phyloP scores from a whole-genome alignment of 495 filamentous ascomycete genomes.

The Coniosporium apollinis region DNA sequence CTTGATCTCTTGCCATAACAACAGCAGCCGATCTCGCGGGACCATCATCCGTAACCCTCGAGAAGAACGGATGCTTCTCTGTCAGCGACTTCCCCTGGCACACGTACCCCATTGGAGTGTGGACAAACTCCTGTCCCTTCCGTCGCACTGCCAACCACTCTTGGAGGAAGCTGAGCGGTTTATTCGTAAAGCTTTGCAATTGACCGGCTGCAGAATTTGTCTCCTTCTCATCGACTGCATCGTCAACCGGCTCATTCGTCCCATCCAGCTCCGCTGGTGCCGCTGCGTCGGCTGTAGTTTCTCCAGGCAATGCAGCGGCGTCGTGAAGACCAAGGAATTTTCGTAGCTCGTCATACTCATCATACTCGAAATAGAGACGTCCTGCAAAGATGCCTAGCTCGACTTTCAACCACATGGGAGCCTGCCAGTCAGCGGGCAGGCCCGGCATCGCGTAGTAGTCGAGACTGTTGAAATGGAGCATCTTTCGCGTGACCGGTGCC shows the following conservation, averaged over 20 bases:
- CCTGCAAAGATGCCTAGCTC: slow-evolving; percentile 41
- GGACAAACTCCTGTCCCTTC: slow-evolving; percentile 33
- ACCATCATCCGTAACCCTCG: too few species aligned
- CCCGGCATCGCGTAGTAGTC: slow-evolving; percentile 31
- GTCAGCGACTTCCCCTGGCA: slow-evolving; percentile 29
- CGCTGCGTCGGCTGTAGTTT: background rate
- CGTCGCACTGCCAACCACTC: slow-evolving; percentile 35
- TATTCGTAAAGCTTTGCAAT: slow-evolving; percentile 11
- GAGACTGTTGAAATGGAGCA: slow-evolving; percentile 36
- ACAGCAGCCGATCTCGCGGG: too few species aligned
- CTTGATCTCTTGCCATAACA: too few species aligned
- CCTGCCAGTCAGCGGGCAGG: slow-evolving; percentile 19
- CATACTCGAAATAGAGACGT: slow-evolving; percentile 35
- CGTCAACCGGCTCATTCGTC: background rate
- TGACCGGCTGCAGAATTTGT: background rate
- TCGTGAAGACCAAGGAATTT: slow-evolving; percentile 13
- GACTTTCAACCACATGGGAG: slow-evolving; percentile 30
- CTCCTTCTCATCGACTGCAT: background rate
- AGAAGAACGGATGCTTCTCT: slow-evolving; percentile 31
- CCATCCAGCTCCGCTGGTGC: background rate
- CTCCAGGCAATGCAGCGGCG: background rate
- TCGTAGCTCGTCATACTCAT: slow-evolving; percentile 21
- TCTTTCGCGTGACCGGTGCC: slow-evolving; percentile 33
- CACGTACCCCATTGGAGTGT: slow-evolving; percentile 41
- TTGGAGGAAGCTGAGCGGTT: slow-evolving; percentile 26